Base-by-base conservation (phyloP, 129 eudicot genomes). In the Chrysanthemum makinoi region DNA sequence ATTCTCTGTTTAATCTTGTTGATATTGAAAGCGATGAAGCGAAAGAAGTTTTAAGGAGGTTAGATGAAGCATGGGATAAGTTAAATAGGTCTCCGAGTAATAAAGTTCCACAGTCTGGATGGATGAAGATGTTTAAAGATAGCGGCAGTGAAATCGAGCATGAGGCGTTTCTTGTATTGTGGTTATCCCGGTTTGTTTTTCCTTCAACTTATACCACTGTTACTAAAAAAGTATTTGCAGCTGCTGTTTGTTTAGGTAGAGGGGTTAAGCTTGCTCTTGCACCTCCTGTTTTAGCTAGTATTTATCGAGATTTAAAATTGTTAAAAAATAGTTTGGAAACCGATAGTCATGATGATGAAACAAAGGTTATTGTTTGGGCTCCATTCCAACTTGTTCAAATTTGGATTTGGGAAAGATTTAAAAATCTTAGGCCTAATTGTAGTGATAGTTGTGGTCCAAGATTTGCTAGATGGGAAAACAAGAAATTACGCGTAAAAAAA, bases 401-500 rank as follows among this genome's bases (percentile, higher is more conserved):
- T 49, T 80, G 84, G 84, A 69, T 66, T 2, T 75, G 69, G 69
- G 84, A 80, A 66, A 80, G 85, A 65, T 76, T 81, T 6, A 74
- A 71, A 1, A 68, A 46, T 0, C 68, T 81, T 7, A 26, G 22
- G 51, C 16, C 20, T 14, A n/a, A n/a, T 53, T 53, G 8, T 15
- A 19, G 59, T 15, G 9, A 19, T 53, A 53, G 20, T 53, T 16
- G 20, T 11, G 8, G 8, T 6, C 22, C 59, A n/a, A 71, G 75
- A 28, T 50, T 66, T 73, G 76, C 80, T 50, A 55, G 66, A 56
- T 77, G 80, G 82, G 57, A 77, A 22, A 50, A 48, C 4, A 68
- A 68, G 71, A 70, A 69, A 20, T 14, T n/a, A 14, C 68, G 50
- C 11, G 13, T 57, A 6, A 47, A 72, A 59, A 35, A 68, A 12